phyloP scores from a whole-genome alignment of 768 basidiomycete species.

The Russula foetens region DNA sequence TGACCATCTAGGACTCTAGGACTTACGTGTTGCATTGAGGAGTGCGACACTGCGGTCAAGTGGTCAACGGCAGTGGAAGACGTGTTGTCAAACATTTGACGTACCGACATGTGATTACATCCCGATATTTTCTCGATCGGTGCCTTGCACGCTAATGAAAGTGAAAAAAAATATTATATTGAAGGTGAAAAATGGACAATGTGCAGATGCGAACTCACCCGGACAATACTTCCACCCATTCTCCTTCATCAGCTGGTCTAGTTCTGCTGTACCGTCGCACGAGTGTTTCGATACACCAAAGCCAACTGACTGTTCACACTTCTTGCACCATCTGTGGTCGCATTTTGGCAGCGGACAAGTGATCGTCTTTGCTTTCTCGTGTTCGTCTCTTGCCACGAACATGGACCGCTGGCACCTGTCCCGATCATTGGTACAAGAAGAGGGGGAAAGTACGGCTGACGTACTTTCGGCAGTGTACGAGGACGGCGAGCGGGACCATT shows the following conservation, averaged over 20 bases:
- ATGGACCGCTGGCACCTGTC: slow-evolving; percentile 19
- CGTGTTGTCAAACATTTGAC: slow-evolving; percentile 16
- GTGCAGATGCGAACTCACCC: slow-evolving; percentile 17
- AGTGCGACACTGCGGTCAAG: slow-evolving; percentile 38
- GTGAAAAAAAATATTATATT: background rate
- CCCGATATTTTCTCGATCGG: slow-evolving; percentile 44
- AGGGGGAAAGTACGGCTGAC: background rate
- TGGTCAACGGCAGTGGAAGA: background rate
- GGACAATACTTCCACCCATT: slow-evolving; percentile 30
- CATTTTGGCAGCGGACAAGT: slow-evolving; percentile 27
- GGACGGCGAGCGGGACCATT: slow-evolving; percentile 34
- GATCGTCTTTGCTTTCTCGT: slow-evolving; percentile 20
- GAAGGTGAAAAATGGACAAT: too few relatives aligned
- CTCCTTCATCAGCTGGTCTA: slow-evolving; percentile 25
- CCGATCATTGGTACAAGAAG: background rate
- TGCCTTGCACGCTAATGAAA: slow-evolving; percentile 34
- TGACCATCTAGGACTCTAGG: background rate
- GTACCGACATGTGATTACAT: slow-evolving; percentile 53
- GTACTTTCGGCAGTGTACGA: slow-evolving; percentile 45
- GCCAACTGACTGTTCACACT: slow-evolving; percentile 24
- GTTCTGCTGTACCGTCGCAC: slow-evolving; percentile 29
- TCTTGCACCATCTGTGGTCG: slow-evolving; percentile 27
- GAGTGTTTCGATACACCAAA: slow-evolving; percentile 21
- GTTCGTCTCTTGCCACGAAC: slow-evolving; percentile 27
- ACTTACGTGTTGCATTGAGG: slow-evolving; percentile 46